phyloP scores from a whole-genome alignment of 225 moss, liverwort and hornwort species.

The Lunularia cruciata region DNA sequence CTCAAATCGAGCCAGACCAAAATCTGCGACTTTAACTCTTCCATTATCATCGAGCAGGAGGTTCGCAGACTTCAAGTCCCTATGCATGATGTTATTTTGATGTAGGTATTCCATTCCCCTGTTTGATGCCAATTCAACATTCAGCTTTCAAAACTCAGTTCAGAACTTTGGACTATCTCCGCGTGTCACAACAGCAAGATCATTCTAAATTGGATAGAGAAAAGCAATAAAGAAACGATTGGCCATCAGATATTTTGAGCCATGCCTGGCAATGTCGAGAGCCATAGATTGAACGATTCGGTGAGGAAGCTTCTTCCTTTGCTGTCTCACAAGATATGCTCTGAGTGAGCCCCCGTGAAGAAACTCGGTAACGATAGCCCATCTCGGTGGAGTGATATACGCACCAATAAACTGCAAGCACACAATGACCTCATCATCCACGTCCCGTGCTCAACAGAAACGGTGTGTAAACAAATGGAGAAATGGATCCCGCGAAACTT shows the following conservation, averaged over 20 bases:
- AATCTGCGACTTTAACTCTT: slow-evolving; percentile 47
- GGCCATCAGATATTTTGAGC: too few species aligned
- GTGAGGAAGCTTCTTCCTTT: slow-evolving; percentile 32
- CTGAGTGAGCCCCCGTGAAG: slow-evolving; percentile 47
- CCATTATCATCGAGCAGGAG: slow-evolving; percentile 46
- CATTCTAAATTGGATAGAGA: too few species aligned
- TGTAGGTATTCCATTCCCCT: slow-evolving; percentile 55
- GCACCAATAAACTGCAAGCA: slow-evolving; percentile 46
- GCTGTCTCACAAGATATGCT: slow-evolving; percentile 41
- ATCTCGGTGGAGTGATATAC: slow-evolving; percentile 37
- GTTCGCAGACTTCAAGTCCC: slow-evolving; percentile 52
- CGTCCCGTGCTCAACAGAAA: too few species aligned
- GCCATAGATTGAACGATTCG: slow-evolving; percentile 38
- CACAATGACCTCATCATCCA: neutral
- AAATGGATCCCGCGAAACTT: too few species aligned
- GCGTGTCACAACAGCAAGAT: neutral
- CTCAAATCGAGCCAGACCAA: slow-evolving; percentile 48
- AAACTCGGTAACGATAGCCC: slow-evolving; percentile 50
- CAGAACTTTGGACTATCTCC: too few species aligned
- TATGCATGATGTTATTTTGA: slow-evolving; percentile 45
- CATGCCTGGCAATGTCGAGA: slow-evolving; percentile 49
- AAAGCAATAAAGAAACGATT: too few species aligned
- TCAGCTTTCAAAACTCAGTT: too few species aligned
- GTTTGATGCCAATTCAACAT: neutral
- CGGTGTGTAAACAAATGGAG: too few species aligned